These are phyloP conservation scores for Capsella rubella DNA, from an alignment of 441 rosid species.

Conservation along the genomic window DNA sequence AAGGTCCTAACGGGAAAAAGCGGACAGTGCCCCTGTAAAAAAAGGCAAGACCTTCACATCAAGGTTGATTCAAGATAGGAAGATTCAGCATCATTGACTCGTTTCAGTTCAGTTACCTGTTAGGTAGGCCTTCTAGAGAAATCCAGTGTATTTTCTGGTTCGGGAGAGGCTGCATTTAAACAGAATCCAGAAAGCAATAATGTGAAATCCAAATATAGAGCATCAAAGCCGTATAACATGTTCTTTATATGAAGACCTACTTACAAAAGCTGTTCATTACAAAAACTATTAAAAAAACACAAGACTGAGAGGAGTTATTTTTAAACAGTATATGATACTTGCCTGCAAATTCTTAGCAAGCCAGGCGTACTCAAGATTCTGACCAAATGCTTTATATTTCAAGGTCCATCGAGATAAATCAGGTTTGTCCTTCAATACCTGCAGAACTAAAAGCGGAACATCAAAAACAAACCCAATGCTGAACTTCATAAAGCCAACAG, in stretches of 20 bases:
- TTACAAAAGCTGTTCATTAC: background rate
- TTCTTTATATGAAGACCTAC: background rate
- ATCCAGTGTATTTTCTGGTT: slow-evolving; percentile 98
- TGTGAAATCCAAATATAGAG: slow-evolving; percentile 20
- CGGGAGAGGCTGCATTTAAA: slow-evolving; percentile 72
- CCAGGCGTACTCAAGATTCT: slow-evolving; percentile 83
- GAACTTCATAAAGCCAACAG: background rate
- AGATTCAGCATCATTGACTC: slow-evolving; percentile 20
- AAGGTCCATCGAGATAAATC: slow-evolving; percentile 85
- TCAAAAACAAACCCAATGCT: slow-evolving; percentile 7
- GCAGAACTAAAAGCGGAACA: slow-evolving; percentile 19
- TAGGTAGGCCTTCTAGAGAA: slow-evolving; percentile 91
- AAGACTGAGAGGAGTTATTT: background rate
- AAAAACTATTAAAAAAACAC: slow-evolving; percentile 3
- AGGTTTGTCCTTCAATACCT: slow-evolving; percentile 80
- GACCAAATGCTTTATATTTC: slow-evolving; percentile 82
- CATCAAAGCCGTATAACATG: background rate
- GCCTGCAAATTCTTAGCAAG: slow-evolving; percentile 93
- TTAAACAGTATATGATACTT: background rate
- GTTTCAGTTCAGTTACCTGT: slow-evolving; percentile 55
- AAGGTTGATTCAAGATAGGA: slow-evolving; percentile 29
- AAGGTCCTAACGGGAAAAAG: slow-evolving; percentile 81
- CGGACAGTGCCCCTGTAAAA: slow-evolving; percentile 85
- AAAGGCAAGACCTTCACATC: slow-evolving; percentile 28
- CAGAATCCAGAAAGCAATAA: slow-evolving; percentile 16